These are phyloP conservation scores for Nitzschia inconspicua DNA, from an alignment of 108 stramenopile species.

Conservation along the genomic window DNA sequence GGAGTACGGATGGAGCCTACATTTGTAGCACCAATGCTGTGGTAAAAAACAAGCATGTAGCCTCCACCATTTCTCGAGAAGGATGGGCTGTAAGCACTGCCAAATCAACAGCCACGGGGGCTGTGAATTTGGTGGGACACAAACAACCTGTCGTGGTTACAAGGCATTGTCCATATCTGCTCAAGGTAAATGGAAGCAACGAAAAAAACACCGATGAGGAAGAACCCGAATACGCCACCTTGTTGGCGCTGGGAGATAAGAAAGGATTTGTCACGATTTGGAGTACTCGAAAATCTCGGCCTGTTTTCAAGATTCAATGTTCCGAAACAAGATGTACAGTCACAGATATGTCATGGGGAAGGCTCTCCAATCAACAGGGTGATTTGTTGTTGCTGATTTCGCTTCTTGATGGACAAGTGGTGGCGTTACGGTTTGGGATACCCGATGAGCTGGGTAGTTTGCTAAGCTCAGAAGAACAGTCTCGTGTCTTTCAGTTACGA, in stretches of 20 bases:
- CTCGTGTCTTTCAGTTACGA: constrained; percentile 60
- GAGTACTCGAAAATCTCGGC: constrained; percentile 68
- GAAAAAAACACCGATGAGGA: constrained; percentile 51
- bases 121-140: constrained; percentile 88
- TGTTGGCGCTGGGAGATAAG: constrained; percentile 83
- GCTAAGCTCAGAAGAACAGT: constrained; percentile 49
- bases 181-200: constrained; percentile 30
- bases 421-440: constrained; percentile 64
- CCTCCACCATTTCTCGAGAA: constrained; percentile 81
- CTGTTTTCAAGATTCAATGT: constrained; percentile 84
- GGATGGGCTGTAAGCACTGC: constrained; percentile 74
- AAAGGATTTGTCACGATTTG: constrained; percentile 85
- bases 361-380: constrained; percentile 6
- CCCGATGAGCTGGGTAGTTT: constrained; percentile 70
- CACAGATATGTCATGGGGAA: constrained; percentile 80
- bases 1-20: constrained; percentile 83
- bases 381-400: constrained; percentile 63
- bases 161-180: constrained; percentile 74
- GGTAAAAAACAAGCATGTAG: constrained; percentile 79
- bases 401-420: constrained; percentile 79
- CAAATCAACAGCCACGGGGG: constrained; percentile 48
- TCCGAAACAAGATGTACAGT: constrained; percentile 80
- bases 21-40: constrained; percentile 85
- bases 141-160: constrained; percentile 83
- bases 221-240: constrained; percentile 76